Evolutionary conservation across 305 asterid genomes (phyloP).

Genomic region (Fraxinus ornus): DNA sequence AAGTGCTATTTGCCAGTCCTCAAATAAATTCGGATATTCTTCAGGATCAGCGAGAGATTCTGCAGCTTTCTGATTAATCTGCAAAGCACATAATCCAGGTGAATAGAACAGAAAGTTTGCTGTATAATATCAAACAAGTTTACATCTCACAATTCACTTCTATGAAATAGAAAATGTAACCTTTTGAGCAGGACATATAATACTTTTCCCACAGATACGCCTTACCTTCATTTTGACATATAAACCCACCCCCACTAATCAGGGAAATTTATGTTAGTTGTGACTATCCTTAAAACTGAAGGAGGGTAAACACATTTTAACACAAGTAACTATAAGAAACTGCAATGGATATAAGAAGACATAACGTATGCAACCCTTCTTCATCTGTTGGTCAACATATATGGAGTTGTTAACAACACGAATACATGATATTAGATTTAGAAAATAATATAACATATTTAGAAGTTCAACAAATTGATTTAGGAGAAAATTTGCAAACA

Average conservation of each 20-base stretch:
- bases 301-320: neutral
- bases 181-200: neutral
- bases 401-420: neutral
- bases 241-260: neutral
- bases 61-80: slow-evolving; percentile 95
- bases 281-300: neutral
- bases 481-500: neutral
- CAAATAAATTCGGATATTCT: slow-evolving; percentile 94
- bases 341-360: neutral
- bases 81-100: slow-evolving; percentile 24
- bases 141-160: neutral
- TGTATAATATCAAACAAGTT: neutral
- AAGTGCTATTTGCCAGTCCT: slow-evolving; percentile 97
- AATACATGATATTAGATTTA: neutral
- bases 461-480: neutral
- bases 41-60: slow-evolving; percentile 98
- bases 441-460: neutral
- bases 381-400: neutral
- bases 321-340: neutral
- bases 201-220: neutral
- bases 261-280: neutral
- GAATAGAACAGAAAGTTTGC: neutral
- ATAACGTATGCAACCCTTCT: neutral
- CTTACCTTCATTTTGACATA: neutral
- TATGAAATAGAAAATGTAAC: neutral